Conservation (phyloP, 169 alveolate species). For the Plasmodium malariae region DNA sequence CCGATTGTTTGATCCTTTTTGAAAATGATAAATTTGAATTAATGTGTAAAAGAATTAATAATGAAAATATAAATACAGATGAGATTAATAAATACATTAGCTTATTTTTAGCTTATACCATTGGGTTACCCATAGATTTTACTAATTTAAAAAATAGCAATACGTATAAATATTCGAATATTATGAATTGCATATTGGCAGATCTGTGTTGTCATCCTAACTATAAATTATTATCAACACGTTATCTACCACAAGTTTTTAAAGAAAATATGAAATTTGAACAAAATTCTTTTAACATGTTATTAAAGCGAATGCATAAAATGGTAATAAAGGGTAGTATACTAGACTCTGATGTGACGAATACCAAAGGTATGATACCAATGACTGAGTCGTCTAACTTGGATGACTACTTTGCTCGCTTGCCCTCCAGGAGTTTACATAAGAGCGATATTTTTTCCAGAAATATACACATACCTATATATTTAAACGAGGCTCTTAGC, state of each 20-base stretch:
- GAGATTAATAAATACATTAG: conserved; percentile 57
- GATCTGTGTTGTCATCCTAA: conserved; percentile 71
- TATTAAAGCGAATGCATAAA: conserved; percentile 68
- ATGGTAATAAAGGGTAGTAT: conserved; percentile 57
- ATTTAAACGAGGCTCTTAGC: conserved; percentile 23
- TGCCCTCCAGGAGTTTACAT: conserved; percentile 18
- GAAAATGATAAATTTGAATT: conserved; percentile 65
- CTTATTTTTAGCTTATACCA: conserved; percentile 24
- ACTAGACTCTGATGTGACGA: conserved; percentile 15
- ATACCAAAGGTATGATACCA: background rate
- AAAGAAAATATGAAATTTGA: conserved; percentile 65
- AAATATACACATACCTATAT: conserved; percentile 30
- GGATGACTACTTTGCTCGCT: conserved; percentile 10
- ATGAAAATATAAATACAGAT: conserved; percentile 67
- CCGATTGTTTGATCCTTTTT: conserved; percentile 46
- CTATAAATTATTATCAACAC: conserved; percentile 42
- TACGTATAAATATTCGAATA: conserved; percentile 41
- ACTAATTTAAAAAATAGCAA: background rate
- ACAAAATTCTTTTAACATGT: conserved; percentile 62
- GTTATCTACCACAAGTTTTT: conserved; percentile 68
- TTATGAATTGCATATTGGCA: conserved; percentile 28
- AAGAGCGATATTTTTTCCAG: conserved; percentile 10
- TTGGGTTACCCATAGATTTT: conserved; percentile 49
- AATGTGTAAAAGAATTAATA: conserved; percentile 42
- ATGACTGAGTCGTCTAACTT: background rate